These are phyloP conservation scores for Colletotrichum trifolii DNA, from an alignment of 2,329 filamentous ascomycete genomes.

Conservation along the genomic window DNA sequence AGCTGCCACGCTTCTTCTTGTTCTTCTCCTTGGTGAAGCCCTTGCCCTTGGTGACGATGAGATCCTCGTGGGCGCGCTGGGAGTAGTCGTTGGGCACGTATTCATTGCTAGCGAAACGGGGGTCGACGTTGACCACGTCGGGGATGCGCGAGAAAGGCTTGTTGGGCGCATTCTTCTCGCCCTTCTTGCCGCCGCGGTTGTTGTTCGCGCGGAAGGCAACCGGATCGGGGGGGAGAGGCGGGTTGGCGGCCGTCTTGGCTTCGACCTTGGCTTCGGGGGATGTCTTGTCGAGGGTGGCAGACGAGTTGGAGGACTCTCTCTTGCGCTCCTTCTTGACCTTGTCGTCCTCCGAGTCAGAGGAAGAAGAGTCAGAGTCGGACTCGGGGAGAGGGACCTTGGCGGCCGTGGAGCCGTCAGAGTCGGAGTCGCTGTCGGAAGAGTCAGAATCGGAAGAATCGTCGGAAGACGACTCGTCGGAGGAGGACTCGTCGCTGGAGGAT, in stretches of 20 bases:
- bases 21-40: conserved; percentile 99
- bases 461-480: conserved; percentile 40
- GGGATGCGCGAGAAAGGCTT: conserved; percentile 83
- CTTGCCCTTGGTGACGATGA: conserved; percentile 93
- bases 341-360: conserved; percentile 40
- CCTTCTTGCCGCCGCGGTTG: conserved; percentile 49
- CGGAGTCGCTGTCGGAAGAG: conserved; percentile 49
- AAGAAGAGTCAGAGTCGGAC: conserved; percentile 51
- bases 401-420: conserved; percentile 51
- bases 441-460: conserved; percentile 52
- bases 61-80: conserved; percentile 85
- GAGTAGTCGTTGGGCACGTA: conserved; percentile 91
- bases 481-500: conserved; percentile 36
- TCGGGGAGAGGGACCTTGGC: conserved; percentile 56
- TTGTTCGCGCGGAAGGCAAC: conserved; percentile 45
- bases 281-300: conserved; percentile 63
- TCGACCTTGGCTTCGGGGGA: conserved; percentile 61
- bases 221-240: conserved; percentile 66
- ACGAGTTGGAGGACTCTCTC: conserved; percentile 46
- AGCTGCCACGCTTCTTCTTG: conserved; percentile 94
- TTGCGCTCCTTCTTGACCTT: conserved; percentile 37
- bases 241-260: conserved; percentile 51
- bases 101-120: conserved; percentile 78
- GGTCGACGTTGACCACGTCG: conserved; percentile 74
- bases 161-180: conserved; percentile 62